These are phyloP conservation scores for Fusarium sp. DNA, from an alignment of 2,329 filamentous ascomycete genomes.

Conservation along the genomic window DNA sequence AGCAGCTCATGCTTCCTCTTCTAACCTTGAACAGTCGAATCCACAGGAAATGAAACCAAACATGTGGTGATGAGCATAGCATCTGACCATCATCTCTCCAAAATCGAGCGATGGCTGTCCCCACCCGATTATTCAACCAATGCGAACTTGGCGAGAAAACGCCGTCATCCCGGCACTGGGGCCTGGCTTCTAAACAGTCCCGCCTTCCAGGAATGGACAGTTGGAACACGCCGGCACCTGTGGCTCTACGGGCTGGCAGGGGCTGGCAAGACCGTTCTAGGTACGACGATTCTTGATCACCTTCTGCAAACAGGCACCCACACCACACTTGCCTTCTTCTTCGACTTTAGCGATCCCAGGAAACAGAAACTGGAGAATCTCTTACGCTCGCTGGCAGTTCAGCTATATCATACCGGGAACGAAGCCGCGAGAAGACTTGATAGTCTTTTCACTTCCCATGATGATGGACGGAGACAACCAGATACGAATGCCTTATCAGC, in stretches of 20 bases:
- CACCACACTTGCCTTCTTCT: conserved; percentile 29
- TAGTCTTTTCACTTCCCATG: not conserved
- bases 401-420: not conserved
- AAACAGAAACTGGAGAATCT: conserved; percentile 36
- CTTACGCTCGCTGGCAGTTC: conserved; percentile 24
- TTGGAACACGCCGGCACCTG: conserved; percentile 24
- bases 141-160: conserved; percentile 11
- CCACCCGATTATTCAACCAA: conserved; percentile 26
- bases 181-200: conserved; percentile 22
- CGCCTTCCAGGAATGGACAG: conserved; percentile 25
- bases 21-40: conserved; percentile 1
- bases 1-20: not conserved
- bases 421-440: not conserved
- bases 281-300: conserved; percentile 27
- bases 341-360: conserved; percentile 34
- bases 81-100: not conserved
- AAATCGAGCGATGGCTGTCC: conserved; percentile 27
- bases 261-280: conserved; percentile 38
- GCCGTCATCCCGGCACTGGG: conserved; percentile 19
- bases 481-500: conserved; percentile 1
- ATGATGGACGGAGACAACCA: not conserved
- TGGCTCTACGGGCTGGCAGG: conserved; percentile 37
- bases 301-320: not conserved
- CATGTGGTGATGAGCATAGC: not conserved
- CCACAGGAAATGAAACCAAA: not conserved